Base-by-base conservation (phyloP, 2,329 filamentous ascomycete species). In the Microdochium trichocladiopsis region DNA sequence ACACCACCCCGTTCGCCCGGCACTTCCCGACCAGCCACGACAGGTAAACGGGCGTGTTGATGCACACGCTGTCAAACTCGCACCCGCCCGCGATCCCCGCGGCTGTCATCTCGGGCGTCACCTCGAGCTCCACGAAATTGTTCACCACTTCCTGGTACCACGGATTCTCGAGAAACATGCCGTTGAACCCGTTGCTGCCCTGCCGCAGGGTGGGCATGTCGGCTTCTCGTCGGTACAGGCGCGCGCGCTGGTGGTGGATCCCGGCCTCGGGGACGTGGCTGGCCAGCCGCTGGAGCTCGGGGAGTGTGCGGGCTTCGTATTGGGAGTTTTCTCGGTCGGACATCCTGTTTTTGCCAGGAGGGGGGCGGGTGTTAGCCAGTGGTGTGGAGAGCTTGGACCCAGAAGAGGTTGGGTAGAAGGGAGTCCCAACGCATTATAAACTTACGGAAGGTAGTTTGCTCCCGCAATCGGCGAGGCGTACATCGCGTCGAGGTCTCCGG, bases 401-500 rank as follows among this genome's bases (percentile, higher is more conserved):
- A n/a, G n/a, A n/a, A n/a, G n/a, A n/a, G n/a, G n/a, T n/a, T n/a
- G n/a, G n/a, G n/a, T n/a, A n/a, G n/a, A n/a, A n/a, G n/a, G n/a
- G n/a, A n/a, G n/a, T n/a, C n/a, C n/a, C n/a, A n/a, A n/a, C n/a
- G n/a, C n/a, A n/a, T n/a, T n/a, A n/a, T n/a, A n/a, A n/a, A n/a
- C n/a, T n/a, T n/a, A n/a, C n/a, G 64, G 63, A 24, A 66, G 28
- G 31, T 66, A 61, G 48, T 67, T 67, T 10, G 66, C 66, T n/a
- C 66, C 66, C 21, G 66, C 62, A 47, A 57, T 60, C 2, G 62
- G 62, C 5, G 89, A 95, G 1, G 89, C 86, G 67, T 96, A 96
- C 74, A 95, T 87, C 59, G 92, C 86, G 58, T 93, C 88, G 68
- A 93, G 94, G 72, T 96, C 92, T 31, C 92, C 92, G 0, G 92